Evolutionary conservation across 495 filamentous ascomycete species (phyloP).

Genomic region (Penicillium salamii): DNA sequence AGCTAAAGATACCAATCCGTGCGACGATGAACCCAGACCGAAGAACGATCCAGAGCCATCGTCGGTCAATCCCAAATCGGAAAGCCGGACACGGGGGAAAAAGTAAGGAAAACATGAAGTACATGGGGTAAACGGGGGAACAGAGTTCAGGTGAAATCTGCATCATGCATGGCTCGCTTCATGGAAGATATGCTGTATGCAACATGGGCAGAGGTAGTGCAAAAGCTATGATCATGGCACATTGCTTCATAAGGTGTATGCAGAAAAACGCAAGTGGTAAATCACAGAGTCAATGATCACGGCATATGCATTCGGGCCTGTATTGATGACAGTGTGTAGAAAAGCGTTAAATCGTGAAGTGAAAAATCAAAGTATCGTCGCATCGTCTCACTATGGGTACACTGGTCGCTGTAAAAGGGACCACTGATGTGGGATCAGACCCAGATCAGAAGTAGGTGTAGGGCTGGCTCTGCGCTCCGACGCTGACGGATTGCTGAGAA

Average conservation of each 20-base stretch:
- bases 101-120: slow-evolving; percentile 5
- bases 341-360: slow-evolving; percentile 43
- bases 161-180: slow-evolving; percentile 15
- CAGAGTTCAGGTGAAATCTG: slow-evolving; percentile 8
- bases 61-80: slow-evolving; percentile 5
- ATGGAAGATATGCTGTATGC: slow-evolving; percentile 19
- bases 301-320: slow-evolving; percentile 29
- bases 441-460: slow-evolving; percentile 33
- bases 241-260: slow-evolving; percentile 18
- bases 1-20: neutral
- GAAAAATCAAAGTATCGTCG: slow-evolving; percentile 29
- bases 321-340: slow-evolving; percentile 33
- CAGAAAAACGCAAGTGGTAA: slow-evolving; percentile 11
- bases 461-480: slow-evolving; percentile 27
- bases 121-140: slow-evolving; percentile 16
- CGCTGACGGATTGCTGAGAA: slow-evolving; percentile 24
- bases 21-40: slow-evolving; percentile 5
- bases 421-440: slow-evolving; percentile 11
- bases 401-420: slow-evolving; percentile 21
- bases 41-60: slow-evolving; percentile 9
- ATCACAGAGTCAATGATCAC: slow-evolving; percentile 21
- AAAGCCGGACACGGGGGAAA: neutral
- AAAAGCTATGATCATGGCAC: slow-evolving; percentile 18
- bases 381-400: slow-evolving; percentile 48
- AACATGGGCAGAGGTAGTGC: slow-evolving; percentile 12